Conservation (phyloP, 2,329 filamentous ascomycete genomes). For the Cytospora mali region DNA sequence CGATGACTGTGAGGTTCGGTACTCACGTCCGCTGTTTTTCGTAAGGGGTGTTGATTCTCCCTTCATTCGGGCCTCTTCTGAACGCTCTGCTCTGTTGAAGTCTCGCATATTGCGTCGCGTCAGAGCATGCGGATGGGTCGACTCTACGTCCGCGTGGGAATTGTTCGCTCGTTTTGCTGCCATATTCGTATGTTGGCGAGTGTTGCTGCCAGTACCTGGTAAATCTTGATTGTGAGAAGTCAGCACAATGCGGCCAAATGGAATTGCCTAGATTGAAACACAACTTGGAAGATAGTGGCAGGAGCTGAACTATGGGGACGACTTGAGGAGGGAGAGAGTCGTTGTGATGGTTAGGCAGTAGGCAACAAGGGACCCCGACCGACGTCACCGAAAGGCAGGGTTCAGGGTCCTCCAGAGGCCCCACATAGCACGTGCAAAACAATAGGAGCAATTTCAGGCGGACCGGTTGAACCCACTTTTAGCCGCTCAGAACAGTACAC, state of each 20-base stretch:
- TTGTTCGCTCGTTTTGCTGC: background rate
- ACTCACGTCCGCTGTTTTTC: background rate
- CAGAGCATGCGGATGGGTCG: background rate
- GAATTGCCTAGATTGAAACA: background rate
- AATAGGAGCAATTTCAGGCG: too few relatives aligned
- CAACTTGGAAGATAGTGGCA: background rate
- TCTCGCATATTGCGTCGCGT: background rate
- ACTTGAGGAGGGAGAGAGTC: background rate
- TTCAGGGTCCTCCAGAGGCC: background rate
- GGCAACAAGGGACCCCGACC: background rate
- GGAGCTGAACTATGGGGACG: background rate
- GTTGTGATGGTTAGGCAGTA: background rate
- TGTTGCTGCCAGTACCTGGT: background rate
- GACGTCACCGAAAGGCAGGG: background rate
- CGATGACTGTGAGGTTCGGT: background rate
- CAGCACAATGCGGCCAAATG: too few relatives aligned
- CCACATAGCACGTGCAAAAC: background rate
- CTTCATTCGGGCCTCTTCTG: background rate
- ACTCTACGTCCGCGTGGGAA: background rate
- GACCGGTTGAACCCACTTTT: background rate
- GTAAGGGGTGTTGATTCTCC: background rate
- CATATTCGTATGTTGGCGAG: background rate
- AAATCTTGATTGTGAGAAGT: background rate
- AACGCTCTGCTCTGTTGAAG: background rate
- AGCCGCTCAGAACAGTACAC: too few relatives aligned